A percentile compares a stretch with the other conserved stretches of the same genome.
Evolutionary conservation across 2,329 filamentous ascomycete genomes (phyloP).

Genomic region (Sclerotinia nivalis): DNA sequence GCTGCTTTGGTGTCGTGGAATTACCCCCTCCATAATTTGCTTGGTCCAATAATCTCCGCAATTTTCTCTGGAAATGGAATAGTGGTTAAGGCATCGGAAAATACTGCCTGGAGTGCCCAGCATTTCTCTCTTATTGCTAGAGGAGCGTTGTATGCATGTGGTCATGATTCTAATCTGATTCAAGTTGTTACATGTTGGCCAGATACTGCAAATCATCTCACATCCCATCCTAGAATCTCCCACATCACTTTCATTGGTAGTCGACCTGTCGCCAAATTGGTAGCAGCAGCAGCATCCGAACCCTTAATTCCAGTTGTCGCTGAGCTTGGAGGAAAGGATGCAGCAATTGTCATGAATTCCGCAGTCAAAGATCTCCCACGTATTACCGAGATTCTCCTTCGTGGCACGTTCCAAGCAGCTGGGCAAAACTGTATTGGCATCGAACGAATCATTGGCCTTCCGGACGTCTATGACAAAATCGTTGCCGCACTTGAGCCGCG

Average conservation of each 20-base stretch:
- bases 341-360: slow-evolving; percentile 85
- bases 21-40: slow-evolving; percentile 92
- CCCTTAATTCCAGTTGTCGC: slow-evolving; percentile 84
- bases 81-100: slow-evolving; percentile 91
- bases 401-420: slow-evolving; percentile 90
- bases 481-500: slow-evolving; percentile 70
- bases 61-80: slow-evolving; percentile 91
- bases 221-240: slow-evolving; percentile 77
- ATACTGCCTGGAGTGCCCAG: slow-evolving; percentile 86
- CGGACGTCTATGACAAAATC: slow-evolving; percentile 73
- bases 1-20: slow-evolving; percentile 96
- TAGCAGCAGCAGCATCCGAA: slow-evolving; percentile 83
- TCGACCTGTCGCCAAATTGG: slow-evolving; percentile 79
- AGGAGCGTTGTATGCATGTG: slow-evolving; percentile 77
- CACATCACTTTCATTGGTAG: slow-evolving; percentile 98
- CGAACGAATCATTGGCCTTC: slow-evolving; percentile 83
- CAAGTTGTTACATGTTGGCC: slow-evolving; percentile 90
- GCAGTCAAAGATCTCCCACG: slow-evolving; percentile 61
- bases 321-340: slow-evolving; percentile 94
- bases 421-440: slow-evolving; percentile 98
- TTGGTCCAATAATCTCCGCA: slow-evolving; percentile 86
- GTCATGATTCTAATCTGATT: slow-evolving; percentile 77
- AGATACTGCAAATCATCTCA: slow-evolving; percentile 75
- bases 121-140: slow-evolving; percentile 82
- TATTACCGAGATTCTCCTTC: slow-evolving; percentile 80